These are phyloP conservation scores for Gentiana macrophylla DNA, from an alignment of 257 asterid genomes.

Conservation along the genomic window DNA sequence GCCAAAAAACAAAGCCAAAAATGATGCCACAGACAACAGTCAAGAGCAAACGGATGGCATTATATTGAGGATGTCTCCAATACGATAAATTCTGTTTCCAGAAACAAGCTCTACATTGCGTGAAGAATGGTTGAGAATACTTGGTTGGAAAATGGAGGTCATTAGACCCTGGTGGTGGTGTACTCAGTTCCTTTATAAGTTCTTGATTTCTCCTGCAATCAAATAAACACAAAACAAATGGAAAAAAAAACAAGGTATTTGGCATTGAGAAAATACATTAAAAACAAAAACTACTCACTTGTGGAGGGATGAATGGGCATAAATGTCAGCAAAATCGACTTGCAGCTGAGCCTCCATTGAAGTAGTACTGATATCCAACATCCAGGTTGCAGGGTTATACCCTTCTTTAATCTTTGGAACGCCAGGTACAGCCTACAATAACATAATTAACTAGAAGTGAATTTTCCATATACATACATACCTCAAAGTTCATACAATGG, in stretches of 20 bases:
- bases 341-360: conserved; percentile 27
- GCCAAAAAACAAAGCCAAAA: conserved; percentile 41
- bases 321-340: conserved; percentile 40
- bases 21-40: conserved; percentile 25
- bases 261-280: neutral
- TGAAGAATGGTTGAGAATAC: conserved; percentile 29
- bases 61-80: conserved; percentile 42
- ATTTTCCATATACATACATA: too few relatives aligned
- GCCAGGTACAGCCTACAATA: conserved; percentile 31
- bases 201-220: conserved; percentile 31
- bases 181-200: conserved; percentile 35
- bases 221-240: neutral
- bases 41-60: conserved; percentile 32
- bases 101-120: conserved; percentile 48
- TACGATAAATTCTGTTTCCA: conserved; percentile 48
- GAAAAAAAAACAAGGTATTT: neutral
- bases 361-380: conserved; percentile 38
- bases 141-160: conserved; percentile 32
- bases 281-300: conserved; percentile 14
- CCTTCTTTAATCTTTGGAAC: conserved; percentile 37
- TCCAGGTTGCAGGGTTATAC: conserved; percentile 54
- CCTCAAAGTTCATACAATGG: too few relatives aligned
- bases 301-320: conserved; percentile 32
- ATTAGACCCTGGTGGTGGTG: conserved; percentile 29
- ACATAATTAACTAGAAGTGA: too few relatives aligned